Base-by-base conservation (phyloP, 345 rosid species). In the Brassica cretica region DNA sequence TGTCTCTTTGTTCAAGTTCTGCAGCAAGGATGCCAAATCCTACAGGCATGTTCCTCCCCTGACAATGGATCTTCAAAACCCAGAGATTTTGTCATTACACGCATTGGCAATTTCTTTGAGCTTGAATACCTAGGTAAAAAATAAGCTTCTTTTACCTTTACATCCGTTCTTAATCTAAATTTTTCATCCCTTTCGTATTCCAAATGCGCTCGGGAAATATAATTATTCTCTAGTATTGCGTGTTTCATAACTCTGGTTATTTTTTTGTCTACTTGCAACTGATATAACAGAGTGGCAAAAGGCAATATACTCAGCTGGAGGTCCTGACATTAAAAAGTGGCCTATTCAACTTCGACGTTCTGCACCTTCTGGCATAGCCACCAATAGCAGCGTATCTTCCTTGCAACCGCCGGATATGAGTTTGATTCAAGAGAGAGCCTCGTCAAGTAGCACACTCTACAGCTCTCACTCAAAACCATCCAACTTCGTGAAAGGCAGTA, bases 21-120 rank as follows among this genome's bases (percentile, higher is more conserved):
- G 80, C 99, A 91, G 85, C 99, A 96, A 82, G 99, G 99, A 75
- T 96, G 97, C 78, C 98, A 90, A 71, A 91, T 93, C 82, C 93
- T 96, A 64, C 97, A 93, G 86, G 81, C 91, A 5, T 96, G 98
- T 80, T 85, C 87, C 78, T 92, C 93, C 68, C 71, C 94, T 64
- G 99, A 96, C 85, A 78, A 78, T 74, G 93, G 89, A 59, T 72
- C 84, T 78, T 89, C 80, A 66, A 96, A 90, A 86, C 93, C 99
- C 41, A 89, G 98, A 78, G 98, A 93, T 82, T 89, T 96, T 63
- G 96, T 96, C 77, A 85, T 96, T 66, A 61, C 93, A 37, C 95
- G 97, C 78, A 91, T 91, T 64, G 99, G 99, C 76, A 87, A 76
- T 79, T 91, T 90, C 89, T 93, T 82, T 78, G 99, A 93, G 86